Percentiles rank a stretch among this genome's conserved stretches.
phyloP scores from a whole-genome alignment of 2,329 filamentous ascomycete species.

The Colletotrichum karsti region DNA sequence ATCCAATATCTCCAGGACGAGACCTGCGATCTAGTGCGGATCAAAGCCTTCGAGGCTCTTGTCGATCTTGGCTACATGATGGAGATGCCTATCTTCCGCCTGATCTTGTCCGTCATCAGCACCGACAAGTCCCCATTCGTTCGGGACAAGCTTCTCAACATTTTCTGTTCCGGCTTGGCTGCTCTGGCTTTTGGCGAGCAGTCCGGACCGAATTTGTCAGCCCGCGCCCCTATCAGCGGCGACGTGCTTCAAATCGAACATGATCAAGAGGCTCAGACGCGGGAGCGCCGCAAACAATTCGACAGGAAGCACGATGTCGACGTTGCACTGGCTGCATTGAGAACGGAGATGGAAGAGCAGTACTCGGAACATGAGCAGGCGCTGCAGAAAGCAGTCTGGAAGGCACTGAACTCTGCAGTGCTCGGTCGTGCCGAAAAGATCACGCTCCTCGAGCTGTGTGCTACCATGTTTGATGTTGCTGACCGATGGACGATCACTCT shows the following conservation, averaged over 20 bases:
- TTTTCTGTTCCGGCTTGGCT: constrained; percentile 67
- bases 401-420: constrained; percentile 48
- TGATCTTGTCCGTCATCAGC: constrained; percentile 66
- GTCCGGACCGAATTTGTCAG: constrained; percentile 46
- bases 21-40: constrained; percentile 68
- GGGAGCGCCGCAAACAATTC: constrained; percentile 69
- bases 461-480: constrained; percentile 56
- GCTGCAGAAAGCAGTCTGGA: constrained; percentile 52
- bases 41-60: constrained; percentile 72
- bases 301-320: constrained; percentile 71
- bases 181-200: constrained; percentile 71
- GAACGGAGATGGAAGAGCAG: constrained; percentile 53
- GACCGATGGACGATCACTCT: constrained; percentile 50
- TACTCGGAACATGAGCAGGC: constrained; percentile 47
- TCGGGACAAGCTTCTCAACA: constrained; percentile 66
- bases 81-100: constrained; percentile 61
- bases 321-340: constrained; percentile 57
- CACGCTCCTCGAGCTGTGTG: constrained; percentile 52
- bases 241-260: constrained; percentile 46
- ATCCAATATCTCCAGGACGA: constrained; percentile 72
- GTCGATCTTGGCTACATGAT: constrained; percentile 70
- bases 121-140: constrained; percentile 72
- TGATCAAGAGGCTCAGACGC: constrained; percentile 55
- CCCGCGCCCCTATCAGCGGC: constrained; percentile 30
- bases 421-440: constrained; percentile 52